These are phyloP conservation scores for Aquilaria sinensis DNA, from an alignment of 345 rosid genomes.

Conservation along the genomic window DNA sequence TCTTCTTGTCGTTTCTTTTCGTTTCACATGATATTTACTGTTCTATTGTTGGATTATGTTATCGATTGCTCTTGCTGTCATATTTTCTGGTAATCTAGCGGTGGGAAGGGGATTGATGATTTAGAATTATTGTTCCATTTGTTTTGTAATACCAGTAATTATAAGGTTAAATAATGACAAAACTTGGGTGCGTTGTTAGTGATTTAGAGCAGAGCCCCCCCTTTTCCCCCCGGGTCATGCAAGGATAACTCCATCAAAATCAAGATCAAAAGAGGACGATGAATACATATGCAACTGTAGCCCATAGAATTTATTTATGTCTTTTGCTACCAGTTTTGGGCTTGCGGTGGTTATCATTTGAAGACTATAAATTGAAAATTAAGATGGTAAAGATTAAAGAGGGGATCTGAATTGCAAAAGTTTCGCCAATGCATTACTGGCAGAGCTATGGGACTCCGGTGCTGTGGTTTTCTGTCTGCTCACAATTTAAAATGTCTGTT, in stretches of 20 bases:
- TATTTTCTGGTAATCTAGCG: not conserved
- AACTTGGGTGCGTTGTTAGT: not conserved
- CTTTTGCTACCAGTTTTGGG: too few species aligned
- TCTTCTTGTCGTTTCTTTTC: not conserved
- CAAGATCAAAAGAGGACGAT: too few species aligned
- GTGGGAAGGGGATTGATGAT: not conserved
- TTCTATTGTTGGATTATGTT: not conserved
- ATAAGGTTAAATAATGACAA: not conserved
- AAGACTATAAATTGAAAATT: too few species aligned
- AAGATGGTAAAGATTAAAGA: too few species aligned
- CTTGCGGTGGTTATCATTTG: too few species aligned
- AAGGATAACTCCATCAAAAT: not conserved
- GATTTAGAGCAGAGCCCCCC: not conserved
- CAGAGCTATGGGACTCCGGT: too few species aligned
- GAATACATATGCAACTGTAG: too few species aligned
- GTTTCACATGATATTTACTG: not conserved
- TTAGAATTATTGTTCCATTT: conserved; percentile 2
- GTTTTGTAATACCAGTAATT: not conserved
- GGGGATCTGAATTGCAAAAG: too few species aligned
- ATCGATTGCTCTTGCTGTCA: conserved; percentile 5
- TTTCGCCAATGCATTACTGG: too few species aligned
- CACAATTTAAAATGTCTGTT: too few species aligned
- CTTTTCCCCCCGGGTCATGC: not conserved
- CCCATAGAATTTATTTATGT: too few species aligned
- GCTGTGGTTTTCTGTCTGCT: too few species aligned